Percentiles rank a stretch among this genome's conserved stretches.
Evolutionary conservation across 768 basidiomycete genomes (phyloP).

Genomic region (Suillus occidentalis): DNA sequence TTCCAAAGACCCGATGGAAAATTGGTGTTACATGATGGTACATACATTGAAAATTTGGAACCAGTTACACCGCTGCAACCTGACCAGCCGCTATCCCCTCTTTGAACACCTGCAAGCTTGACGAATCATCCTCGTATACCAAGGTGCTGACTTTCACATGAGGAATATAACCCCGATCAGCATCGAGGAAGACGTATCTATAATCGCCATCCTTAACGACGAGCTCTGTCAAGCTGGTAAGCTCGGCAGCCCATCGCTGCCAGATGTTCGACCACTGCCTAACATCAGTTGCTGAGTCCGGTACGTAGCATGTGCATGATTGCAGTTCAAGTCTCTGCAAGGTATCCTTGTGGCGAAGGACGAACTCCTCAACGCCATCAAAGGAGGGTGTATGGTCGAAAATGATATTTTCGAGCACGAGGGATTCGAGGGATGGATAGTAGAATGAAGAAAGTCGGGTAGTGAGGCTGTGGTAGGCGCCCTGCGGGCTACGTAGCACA

Average conservation of each 20-base stretch:
- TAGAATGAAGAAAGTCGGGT: slow-evolving; percentile 21
- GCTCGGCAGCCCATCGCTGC: slow-evolving; percentile 23
- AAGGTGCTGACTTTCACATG: not conserved
- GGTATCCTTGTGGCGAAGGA: slow-evolving; percentile 30
- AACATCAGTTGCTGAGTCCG: slow-evolving; percentile 11
- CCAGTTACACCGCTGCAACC: not conserved
- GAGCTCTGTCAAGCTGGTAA: slow-evolving; percentile 23
- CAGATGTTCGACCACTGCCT: slow-evolving; percentile 30
- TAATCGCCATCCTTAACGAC: slow-evolving; percentile 15
- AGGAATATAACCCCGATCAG: slow-evolving; percentile 23
- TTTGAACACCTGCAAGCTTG: not conserved
- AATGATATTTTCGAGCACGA: slow-evolving; percentile 31
- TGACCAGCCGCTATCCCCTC: not conserved
- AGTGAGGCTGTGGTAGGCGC: slow-evolving; percentile 29
- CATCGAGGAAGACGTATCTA: slow-evolving; percentile 27
- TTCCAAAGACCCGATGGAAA: slow-evolving; percentile 19
- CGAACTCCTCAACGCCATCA: slow-evolving; percentile 30
- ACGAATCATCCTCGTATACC: not conserved
- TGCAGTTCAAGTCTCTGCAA: slow-evolving; percentile 25
- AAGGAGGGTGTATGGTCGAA: slow-evolving; percentile 24
- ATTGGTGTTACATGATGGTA: not conserved
- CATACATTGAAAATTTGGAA: not conserved
- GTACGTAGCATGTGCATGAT: slow-evolving; percentile 27
- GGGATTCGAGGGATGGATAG: slow-evolving; percentile 28
- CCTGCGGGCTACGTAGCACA: slow-evolving; percentile 27